Base-by-base conservation (phyloP, 2,329 filamentous ascomycete genomes). In the Penicillium sp. region DNA sequence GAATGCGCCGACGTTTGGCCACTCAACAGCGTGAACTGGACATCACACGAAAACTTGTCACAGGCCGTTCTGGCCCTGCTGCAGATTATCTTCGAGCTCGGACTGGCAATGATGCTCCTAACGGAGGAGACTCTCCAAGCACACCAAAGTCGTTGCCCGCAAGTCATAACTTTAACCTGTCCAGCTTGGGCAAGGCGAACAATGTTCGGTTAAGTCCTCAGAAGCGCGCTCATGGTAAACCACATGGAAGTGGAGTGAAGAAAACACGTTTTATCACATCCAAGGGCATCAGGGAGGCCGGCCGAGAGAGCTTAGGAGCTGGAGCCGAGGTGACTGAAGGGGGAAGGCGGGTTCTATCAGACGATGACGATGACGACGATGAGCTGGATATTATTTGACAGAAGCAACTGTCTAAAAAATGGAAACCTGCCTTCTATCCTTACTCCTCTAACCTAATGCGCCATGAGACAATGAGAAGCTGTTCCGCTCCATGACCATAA, bases 191-290 rank as follows among this genome's bases (percentile, higher is more conserved):
- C 39, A 73, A 68, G 51, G 76, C 76, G 7, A 69, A 71, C 21
- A 64, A 70, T 40, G 71, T 79, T 26, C 70, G 73, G 16, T 61
- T 79, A 26, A 72, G 74, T 16, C 75, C 75, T 4, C 67, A 72
- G 60, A 77, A 76, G 55, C 69, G 73, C 23, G 66, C 66, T 11
- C 66, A 72, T 58, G 71, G 74, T 60, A 69, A 58, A 39, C 67
- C 65, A 14, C 67, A 69, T 48, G 66, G 65, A 23, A 68, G 68
- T 55, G 71, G 69, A 56, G 60, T 80, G 67, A 67, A 91, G 75
- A 91, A 90, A 79, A 92, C 89, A 48, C 80, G 89, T n/a, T 92
- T 92, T 67, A 82, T 92, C 36, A 91, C 89, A 23, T 85, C 86
- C 37, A 90, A 87, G 69, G 89, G 89, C 0, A 92, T 92, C 58